phyloP scores from a whole-genome alignment of 306 rosid species.

The Castanea crenata region DNA sequence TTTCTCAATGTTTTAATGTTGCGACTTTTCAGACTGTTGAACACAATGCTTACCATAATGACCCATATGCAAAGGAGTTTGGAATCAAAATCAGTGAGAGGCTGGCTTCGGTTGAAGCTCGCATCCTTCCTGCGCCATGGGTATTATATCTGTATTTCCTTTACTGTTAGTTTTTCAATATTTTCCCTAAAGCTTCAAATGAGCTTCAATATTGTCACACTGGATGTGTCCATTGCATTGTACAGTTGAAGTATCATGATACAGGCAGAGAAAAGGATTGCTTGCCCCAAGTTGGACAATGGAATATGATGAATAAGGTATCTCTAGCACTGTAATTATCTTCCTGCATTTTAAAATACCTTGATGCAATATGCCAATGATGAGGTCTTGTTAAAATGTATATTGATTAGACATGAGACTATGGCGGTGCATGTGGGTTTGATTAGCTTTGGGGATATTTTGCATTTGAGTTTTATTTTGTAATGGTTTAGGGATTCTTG shows the following conservation, averaged over 20 bases:
- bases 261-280: slow-evolving; percentile 95
- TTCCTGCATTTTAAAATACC: background rate
- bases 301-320: slow-evolving; percentile 99
- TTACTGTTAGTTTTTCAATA: background rate
- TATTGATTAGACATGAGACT: no score
- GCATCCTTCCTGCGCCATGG: slow-evolving; percentile 96
- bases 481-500: background rate
- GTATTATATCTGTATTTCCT: slow-evolving; percentile 27
- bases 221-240: background rate
- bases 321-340: background rate
- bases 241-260: slow-evolving; percentile 90
- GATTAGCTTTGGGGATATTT: no score
- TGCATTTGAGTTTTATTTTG: no score
- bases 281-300: slow-evolving; percentile 95
- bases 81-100: slow-evolving; percentile 85
- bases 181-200: no score
- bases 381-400: no score
- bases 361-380: no score
- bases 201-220: background rate
- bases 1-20: background rate
- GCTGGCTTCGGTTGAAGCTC: slow-evolving; percentile 98
- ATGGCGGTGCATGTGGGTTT: no score
- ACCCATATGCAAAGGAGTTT: slow-evolving; percentile 88
- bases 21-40: slow-evolving; percentile 60
- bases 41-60: slow-evolving; percentile 79